phyloP scores from a whole-genome alignment of 164 flowering plant species.

The Pachysandra terminalis region DNA sequence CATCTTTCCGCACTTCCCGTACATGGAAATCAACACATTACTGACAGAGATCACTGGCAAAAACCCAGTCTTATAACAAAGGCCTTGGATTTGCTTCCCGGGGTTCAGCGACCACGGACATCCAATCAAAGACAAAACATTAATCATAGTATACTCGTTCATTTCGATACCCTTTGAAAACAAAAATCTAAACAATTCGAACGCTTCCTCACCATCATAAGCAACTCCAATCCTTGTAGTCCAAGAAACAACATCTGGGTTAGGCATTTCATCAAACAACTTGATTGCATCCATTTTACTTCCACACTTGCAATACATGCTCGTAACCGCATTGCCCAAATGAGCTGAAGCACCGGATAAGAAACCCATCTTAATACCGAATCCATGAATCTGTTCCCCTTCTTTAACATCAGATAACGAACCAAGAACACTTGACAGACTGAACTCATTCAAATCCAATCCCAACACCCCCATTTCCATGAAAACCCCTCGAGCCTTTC shows the following conservation, averaged over 20 bases:
- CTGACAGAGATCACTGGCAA: constrained; percentile 18
- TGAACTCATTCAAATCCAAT: constrained; percentile 28
- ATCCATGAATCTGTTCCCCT: constrained; percentile 34
- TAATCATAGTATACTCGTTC: constrained; percentile 35
- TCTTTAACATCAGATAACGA: constrained; percentile 23
- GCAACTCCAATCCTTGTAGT: constrained; percentile 33
- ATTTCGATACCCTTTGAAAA: constrained; percentile 14
- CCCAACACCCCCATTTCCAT: constrained; percentile 32
- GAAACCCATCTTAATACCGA: constrained; percentile 36
- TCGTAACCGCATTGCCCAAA: constrained; percentile 39
- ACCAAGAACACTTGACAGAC: constrained; percentile 29
- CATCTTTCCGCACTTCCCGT: constrained; percentile 30
- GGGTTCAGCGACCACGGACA: constrained; percentile 17
- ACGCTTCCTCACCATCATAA: constrained; percentile 31
- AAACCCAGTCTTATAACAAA: constrained; percentile 28
- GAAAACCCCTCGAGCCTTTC: constrained; percentile 25
- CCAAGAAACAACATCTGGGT: constrained; percentile 48
- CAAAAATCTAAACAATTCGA: constrained; percentile 22
- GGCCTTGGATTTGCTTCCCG: constrained; percentile 34
- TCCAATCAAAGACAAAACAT: constrained; percentile 29
- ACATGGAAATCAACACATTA: constrained; percentile 34
- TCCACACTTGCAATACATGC: constrained; percentile 38
- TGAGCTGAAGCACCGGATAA: constrained; percentile 18
- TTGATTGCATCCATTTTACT: constrained; percentile 23
- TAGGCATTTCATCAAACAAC: constrained; percentile 37